phyloP scores from a whole-genome alignment of 352 stramenopile genomes.

The Peronosclerospora sorghi region DNA sequence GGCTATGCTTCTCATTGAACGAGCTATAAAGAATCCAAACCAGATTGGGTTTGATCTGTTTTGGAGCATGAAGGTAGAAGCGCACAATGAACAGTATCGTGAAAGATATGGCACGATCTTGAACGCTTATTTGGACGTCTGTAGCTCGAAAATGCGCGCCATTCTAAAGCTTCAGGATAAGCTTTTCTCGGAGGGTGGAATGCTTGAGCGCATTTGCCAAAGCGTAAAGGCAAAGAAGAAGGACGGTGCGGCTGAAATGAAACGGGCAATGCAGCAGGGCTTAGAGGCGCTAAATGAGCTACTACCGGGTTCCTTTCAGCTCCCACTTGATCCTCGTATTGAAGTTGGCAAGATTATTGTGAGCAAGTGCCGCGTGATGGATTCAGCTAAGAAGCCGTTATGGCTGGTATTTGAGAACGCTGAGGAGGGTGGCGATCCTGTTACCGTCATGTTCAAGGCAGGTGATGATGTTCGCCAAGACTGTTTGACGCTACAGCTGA shows the following conservation, averaged over 20 bases:
- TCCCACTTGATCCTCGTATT: slow-evolving; percentile 77
- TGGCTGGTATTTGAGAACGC: slow-evolving; percentile 86
- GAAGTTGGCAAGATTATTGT: slow-evolving; percentile 79
- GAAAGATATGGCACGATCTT: slow-evolving; percentile 74
- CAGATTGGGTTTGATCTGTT: slow-evolving; percentile 86
- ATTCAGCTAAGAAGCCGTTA: slow-evolving; percentile 83
- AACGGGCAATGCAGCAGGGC: slow-evolving; percentile 65
- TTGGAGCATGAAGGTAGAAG: slow-evolving; percentile 85
- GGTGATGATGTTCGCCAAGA: slow-evolving; percentile 93
- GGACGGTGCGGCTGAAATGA: slow-evolving; percentile 72
- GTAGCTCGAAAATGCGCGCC: slow-evolving; percentile 85
- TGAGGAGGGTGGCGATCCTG: slow-evolving; percentile 60
- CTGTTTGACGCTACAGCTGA: slow-evolving; percentile 87
- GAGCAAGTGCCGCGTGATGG: slow-evolving; percentile 85
- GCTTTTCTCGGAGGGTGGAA: slow-evolving; percentile 66
- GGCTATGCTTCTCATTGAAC: slow-evolving; percentile 69
- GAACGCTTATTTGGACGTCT: slow-evolving; percentile 77
- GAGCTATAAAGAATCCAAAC: slow-evolving; percentile 82
- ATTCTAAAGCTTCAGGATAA: slow-evolving; percentile 88
- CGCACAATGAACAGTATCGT: slow-evolving; percentile 67
- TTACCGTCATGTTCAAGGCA: slow-evolving; percentile 89
- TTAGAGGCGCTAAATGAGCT: slow-evolving; percentile 77
- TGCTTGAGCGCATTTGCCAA: slow-evolving; percentile 76
- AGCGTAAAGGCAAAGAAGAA: slow-evolving; percentile 78
- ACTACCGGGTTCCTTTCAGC: slow-evolving; percentile 76